A percentile compares a stretch with the other conserved stretches of the same genome.
phyloP scores from a whole-genome alignment of 2,329 filamentous ascomycete species.

The Verticillium dahliae region DNA sequence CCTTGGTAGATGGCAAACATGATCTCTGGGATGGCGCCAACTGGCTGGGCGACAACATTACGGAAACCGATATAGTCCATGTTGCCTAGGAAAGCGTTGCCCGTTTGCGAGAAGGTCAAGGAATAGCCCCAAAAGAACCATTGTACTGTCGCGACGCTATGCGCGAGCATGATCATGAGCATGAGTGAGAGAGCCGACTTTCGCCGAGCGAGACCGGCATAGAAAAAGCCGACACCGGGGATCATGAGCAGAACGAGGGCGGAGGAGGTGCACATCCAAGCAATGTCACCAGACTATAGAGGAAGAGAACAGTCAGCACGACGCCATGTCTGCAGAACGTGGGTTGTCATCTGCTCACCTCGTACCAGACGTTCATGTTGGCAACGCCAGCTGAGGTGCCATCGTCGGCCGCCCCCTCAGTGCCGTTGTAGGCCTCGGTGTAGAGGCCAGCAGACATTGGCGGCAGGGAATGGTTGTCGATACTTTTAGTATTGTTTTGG shows the following conservation, averaged over 20 bases:
- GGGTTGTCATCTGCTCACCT: slow-evolving; percentile 42
- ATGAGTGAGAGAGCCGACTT: slow-evolving; percentile 85
- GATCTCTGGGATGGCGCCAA: slow-evolving; percentile 74
- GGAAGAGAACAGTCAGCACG: not conserved
- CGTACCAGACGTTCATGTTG: slow-evolving; percentile 70
- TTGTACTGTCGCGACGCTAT: slow-evolving; percentile 75
- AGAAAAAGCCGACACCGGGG: slow-evolving; percentile 90
- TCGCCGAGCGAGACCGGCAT: slow-evolving; percentile 80
- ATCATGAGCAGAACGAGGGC: slow-evolving; percentile 88
- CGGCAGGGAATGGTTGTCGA: not conserved
- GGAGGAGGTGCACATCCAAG: slow-evolving; percentile 70
- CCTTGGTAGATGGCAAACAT: slow-evolving; percentile 82
- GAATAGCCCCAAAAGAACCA: slow-evolving; percentile 98
- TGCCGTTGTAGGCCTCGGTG: slow-evolving; percentile 42
- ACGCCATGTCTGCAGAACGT: not conserved
- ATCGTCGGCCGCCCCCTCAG: slow-evolving; percentile 37
- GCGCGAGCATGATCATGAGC: slow-evolving; percentile 77
- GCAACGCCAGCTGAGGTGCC: slow-evolving; percentile 44
- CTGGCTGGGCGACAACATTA: slow-evolving; percentile 69
- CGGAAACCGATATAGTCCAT: slow-evolving; percentile 76
- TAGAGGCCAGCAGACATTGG: slow-evolving; percentile 28
- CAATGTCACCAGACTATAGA: slow-evolving; percentile 71
- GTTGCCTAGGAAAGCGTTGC: slow-evolving; percentile 71
- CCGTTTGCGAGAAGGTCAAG: slow-evolving; percentile 74
- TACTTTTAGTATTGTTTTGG: not conserved